Evolutionary conservation across 2,329 filamentous ascomycete genomes (phyloP), one percentile per base, ranked within the genome.

Genomic region (Macrophomina pseudophaseolina): DNA sequence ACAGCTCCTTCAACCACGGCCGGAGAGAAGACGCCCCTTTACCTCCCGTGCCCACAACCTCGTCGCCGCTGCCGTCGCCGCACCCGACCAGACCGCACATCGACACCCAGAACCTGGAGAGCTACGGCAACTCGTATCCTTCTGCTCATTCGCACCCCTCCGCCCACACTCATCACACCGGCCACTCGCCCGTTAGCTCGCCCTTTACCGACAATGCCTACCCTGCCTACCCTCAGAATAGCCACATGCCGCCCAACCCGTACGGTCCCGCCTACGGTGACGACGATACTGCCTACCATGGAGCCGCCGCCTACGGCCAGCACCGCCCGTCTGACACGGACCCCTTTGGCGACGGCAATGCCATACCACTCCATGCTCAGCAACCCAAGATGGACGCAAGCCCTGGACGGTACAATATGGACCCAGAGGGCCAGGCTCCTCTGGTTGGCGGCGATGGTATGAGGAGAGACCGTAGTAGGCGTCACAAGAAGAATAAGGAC

Each of bases 151-250:
- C 52, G 65, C 46, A 58, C 33, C 53, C 56, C 4, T 62, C 58
- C n/a, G n/a, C 49, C 49, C 40, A 54, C 40, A 48, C 46, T 16
- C 46, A 51, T n/a, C 58, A 62, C 30, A 42, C 58, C 42, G 30
- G 44, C 49, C 40, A 67, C 65, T 53, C 54, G 44, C 68, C 71
- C 32, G 71, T 73, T 18, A 72, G 80, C 72, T 86, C 85, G 56
- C 86, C 88, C 66, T 91, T 91, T 75, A 88, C 90, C 77, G 89
- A 91, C 75, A 82, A 88, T 78, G 83, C 85, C 66, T 90, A 91
- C 74, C 87, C 88, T 66, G 80, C 84, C 60, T 83, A 83, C 72
- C 79, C 82, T 67, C 76, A 56, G 11, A 35, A 73, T 67, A 64
- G 75, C 75, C 49, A 75, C 80, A 58, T 51, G 14, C 76, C 82